Percentiles rank a stretch among this genome's conserved stretches.
These are phyloP conservation scores for Stephanodiscus triporus DNA, from an alignment of 108 stramenopile species.

Conservation along the genomic window DNA sequence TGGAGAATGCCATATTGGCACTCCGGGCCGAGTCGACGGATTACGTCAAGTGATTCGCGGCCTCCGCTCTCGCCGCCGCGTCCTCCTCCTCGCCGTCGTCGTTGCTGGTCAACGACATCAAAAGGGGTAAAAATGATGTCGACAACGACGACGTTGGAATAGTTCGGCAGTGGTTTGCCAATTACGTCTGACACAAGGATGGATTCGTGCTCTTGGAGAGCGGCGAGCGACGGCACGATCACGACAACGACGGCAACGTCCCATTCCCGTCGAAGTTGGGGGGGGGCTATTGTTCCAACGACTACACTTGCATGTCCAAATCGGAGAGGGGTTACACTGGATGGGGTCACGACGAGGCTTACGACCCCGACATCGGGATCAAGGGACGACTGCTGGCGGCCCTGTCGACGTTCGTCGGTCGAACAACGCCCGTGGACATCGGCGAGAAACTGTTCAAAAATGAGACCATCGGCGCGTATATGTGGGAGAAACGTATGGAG, in stretches of 20 bases:
- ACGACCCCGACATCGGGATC: conserved; percentile 70
- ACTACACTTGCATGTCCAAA: conserved; percentile 64
- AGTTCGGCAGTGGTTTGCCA: conserved; percentile 37
- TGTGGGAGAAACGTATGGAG: conserved; percentile 58
- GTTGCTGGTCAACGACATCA: neutral
- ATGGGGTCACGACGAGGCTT: conserved; percentile 76
- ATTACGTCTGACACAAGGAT: conserved; percentile 69
- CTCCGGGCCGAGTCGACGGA: conserved; percentile 17
- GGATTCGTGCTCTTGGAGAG: conserved; percentile 72
- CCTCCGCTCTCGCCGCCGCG: neutral
- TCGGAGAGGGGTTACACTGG: conserved; percentile 63
- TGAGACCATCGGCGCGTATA: conserved; percentile 33
- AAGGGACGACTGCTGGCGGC: conserved; percentile 32
- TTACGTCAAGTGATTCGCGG: conserved; percentile 19
- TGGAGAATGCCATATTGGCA: conserved; percentile 28
- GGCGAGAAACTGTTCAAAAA: conserved; percentile 46
- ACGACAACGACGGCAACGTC: conserved; percentile 44
- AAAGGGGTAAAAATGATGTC: too few relatives aligned
- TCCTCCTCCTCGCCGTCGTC: neutral
- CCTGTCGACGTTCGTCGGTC: conserved; percentile 1
- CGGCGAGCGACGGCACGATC: conserved; percentile 78
- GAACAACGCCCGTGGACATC: neutral
- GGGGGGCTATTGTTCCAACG: conserved; percentile 53
- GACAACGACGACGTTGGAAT: too few relatives aligned
- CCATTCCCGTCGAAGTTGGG: conserved; percentile 44